Conservation (phyloP, 495 filamentous ascomycete species). For the Podospora pseudoanserina region DNA sequence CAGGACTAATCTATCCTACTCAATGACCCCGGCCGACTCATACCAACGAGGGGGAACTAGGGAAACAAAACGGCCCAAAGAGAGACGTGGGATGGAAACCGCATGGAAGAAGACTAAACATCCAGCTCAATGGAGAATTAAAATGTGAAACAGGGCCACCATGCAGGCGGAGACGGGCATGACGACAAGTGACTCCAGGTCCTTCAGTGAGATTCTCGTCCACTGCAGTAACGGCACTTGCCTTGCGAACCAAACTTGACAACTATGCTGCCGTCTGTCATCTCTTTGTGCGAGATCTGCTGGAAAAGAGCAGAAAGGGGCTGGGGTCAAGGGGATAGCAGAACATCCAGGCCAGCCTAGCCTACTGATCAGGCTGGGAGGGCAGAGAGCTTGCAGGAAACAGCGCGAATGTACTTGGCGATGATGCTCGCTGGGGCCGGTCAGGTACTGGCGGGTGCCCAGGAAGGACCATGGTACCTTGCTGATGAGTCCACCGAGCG, state of each 20-base stretch:
- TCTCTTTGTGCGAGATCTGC: slow-evolving; percentile 8
- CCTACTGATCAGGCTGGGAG: slow-evolving; percentile 8
- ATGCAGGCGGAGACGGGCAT: slow-evolving; percentile 47
- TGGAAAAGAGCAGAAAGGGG: slow-evolving; percentile 15
- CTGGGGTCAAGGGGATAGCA: slow-evolving; percentile 10
- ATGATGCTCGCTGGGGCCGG: slow-evolving; percentile 7
- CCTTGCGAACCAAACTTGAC: slow-evolving; percentile 18
- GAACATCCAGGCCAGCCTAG: background rate
- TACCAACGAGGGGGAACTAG: slow-evolving; percentile 39
- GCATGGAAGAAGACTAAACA: slow-evolving; percentile 47
- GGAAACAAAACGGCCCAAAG: slow-evolving; percentile 31
- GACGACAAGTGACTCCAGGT: slow-evolving; percentile 41
- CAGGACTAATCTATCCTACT: slow-evolving; percentile 30
- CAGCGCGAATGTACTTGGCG: slow-evolving; percentile 20
- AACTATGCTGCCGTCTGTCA: slow-evolving; percentile 12
- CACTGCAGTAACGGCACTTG: slow-evolving; percentile 23
- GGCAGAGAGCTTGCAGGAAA: slow-evolving; percentile 24
- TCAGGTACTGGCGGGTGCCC: slow-evolving; percentile 26
- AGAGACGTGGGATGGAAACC: slow-evolving; percentile 39
- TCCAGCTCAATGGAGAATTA: slow-evolving; percentile 40
- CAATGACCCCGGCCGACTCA: slow-evolving; percentile 36
- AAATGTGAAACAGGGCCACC: slow-evolving; percentile 49
- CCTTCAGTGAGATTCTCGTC: slow-evolving; percentile 11
- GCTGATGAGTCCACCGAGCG: slow-evolving; percentile 22
- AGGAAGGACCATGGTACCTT: slow-evolving; percentile 19